Base-by-base conservation (phyloP, 352 stramenopile species). In the Globisporangium nunn region DNA sequence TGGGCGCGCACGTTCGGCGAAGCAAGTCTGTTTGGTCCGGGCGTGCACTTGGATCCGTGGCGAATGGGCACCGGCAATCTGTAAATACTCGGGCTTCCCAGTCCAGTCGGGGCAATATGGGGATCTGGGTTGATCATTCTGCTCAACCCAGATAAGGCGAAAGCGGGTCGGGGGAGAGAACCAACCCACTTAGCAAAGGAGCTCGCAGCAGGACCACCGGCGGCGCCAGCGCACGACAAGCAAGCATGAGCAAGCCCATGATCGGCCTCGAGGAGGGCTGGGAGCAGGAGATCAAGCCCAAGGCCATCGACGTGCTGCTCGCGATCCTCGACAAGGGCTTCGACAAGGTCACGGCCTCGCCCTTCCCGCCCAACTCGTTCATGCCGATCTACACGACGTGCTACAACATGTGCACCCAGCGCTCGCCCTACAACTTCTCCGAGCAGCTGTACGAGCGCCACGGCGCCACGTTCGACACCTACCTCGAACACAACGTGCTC, bases 361-460 rank as follows among this genome's bases (percentile, higher is more conserved):
- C 83, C 33, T 95, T 95, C 70, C 85, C 85, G 35, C 78, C 85
- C 49, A 84, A 85, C 61, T 68, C 78, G 52, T 95, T 93, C 70
- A 95, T 95, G 85, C 83, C 82, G 37, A 93, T 95, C 69, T 95
- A 95, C 69, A 95, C 85, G 61, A 92, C 82, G 59, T 94, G 85
- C 79, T 99, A 99, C 81, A 98, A 99, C 72, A 99, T 99, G 97
- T 99, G 97, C 75, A 99, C 96, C 58, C 97, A 99, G 72, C 88
- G 96, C n/a, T 94, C 89, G 49, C 97, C 97, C 33, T 98, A 98
- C 85, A 99, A 99, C 72, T 99, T 93, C 79, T 99, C 95, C 45
- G 94, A 98, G 67, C 94, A 99, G 70, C 89, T 99, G 6, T 99
- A 99, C 78, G 81, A 97, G 61, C 84, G 95, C 56, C 96, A 99